A percentile compares a stretch with the other conserved stretches of the same genome.
These are phyloP conservation scores for Rhinocladiella mackenziei DNA, from an alignment of 2,329 filamentous ascomycete genomes.

Conservation along the genomic window DNA sequence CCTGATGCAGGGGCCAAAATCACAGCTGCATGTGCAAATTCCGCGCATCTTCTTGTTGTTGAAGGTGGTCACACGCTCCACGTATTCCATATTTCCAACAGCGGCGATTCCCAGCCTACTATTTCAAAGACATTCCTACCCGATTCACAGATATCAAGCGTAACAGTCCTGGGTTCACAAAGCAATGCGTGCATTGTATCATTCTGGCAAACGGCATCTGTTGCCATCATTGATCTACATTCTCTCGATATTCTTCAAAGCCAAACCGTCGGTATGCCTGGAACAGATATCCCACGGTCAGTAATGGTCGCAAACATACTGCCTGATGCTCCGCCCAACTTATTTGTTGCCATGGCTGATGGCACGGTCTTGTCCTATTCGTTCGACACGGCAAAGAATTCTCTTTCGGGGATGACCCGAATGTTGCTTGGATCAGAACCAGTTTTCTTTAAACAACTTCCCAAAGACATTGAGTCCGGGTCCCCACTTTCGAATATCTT, in stretches of 20 bases:
- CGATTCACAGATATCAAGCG: constrained; percentile 76
- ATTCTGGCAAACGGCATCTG: constrained; percentile 78
- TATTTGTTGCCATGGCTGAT: constrained; percentile 89
- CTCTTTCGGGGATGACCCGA: constrained; percentile 69
- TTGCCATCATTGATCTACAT: constrained; percentile 68
- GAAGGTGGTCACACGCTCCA: constrained; percentile 69
- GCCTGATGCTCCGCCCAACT: constrained; percentile 60
- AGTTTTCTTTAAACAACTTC: constrained; percentile 73
- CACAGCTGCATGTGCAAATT: constrained; percentile 72
- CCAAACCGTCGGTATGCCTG: constrained; percentile 61
- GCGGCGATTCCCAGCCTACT: constrained; percentile 56
- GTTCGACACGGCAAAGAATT: constrained; percentile 58
- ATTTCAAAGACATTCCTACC: constrained; percentile 59
- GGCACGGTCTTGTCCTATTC: constrained; percentile 83
- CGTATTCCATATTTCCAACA: constrained; percentile 53
- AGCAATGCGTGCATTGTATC: constrained; percentile 70
- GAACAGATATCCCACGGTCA: constrained; percentile 75
- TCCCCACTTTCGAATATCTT: constrained; percentile 74
- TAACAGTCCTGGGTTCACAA: constrained; percentile 66
- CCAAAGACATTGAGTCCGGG: constrained; percentile 45
- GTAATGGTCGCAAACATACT: constrained; percentile 76
- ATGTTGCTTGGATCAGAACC: constrained; percentile 82
- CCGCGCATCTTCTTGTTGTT: constrained; percentile 66
- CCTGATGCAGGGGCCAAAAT: constrained; percentile 51
- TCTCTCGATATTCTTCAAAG: constrained; percentile 64